These are phyloP conservation scores for Salvia rosmarinus DNA, from an alignment of 257 asterid genomes.

Conservation along the genomic window DNA sequence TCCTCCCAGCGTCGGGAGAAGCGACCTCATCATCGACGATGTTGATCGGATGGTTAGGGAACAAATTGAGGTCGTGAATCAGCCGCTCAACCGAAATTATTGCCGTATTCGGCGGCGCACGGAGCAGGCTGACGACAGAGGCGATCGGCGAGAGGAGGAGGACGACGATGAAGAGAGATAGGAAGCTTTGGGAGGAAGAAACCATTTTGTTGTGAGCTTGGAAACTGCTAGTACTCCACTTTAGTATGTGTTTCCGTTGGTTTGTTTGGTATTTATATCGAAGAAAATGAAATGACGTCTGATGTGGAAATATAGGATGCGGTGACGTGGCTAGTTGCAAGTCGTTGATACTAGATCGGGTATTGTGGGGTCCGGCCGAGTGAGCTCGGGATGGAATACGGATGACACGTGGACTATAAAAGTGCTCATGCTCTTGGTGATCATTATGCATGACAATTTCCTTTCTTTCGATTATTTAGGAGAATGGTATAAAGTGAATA, in stretches of 20 bases:
- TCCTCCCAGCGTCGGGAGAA: slow-evolving; percentile 36
- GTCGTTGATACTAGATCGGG: slow-evolving; percentile 8
- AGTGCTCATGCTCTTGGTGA: background rate
- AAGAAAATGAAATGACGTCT: background rate
- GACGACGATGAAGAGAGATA: slow-evolving; percentile 34
- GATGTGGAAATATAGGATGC: background rate
- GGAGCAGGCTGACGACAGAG: slow-evolving; percentile 55
- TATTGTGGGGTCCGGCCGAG: slow-evolving; percentile 4
- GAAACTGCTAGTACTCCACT: slow-evolving; percentile 16
- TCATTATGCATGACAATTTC: too few relatives aligned
- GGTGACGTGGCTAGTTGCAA: slow-evolving; percentile 13
- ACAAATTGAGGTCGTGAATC: slow-evolving; percentile 71
- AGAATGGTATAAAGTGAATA: too few relatives aligned
- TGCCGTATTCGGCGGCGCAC: slow-evolving; percentile 46
- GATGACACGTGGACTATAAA: background rate
- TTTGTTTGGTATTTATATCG: slow-evolving; percentile 17
- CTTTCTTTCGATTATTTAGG: too few relatives aligned
- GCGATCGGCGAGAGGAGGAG: slow-evolving; percentile 40
- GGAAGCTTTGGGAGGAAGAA: slow-evolving; percentile 33
- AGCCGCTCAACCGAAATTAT: slow-evolving; percentile 59
- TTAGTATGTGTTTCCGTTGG: background rate
- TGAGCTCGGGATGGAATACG: background rate
- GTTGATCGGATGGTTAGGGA: slow-evolving; percentile 62
- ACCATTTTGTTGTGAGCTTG: slow-evolving; percentile 41
- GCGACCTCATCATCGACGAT: slow-evolving; percentile 42